These are phyloP conservation scores for Elsinoe necatrix DNA, from an alignment of 2,329 filamentous ascomycete species.

Conservation along the genomic window DNA sequence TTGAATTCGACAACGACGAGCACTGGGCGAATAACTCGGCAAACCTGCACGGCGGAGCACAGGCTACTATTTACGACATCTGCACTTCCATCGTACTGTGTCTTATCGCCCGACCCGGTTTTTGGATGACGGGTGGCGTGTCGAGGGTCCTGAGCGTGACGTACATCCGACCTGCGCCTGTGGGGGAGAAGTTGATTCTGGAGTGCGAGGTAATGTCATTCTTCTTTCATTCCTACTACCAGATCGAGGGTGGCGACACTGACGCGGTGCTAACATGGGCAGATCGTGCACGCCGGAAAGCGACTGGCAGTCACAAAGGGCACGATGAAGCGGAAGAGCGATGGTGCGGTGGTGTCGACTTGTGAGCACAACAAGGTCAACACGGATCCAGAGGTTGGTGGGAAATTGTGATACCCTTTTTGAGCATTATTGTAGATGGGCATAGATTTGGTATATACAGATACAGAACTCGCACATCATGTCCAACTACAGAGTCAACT, in stretches of 20 bases:
- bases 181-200: conserved; percentile 34
- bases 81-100: conserved; percentile 36
- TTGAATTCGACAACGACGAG: conserved; percentile 37
- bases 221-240: neutral
- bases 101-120: conserved; percentile 27
- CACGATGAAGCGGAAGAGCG: conserved; percentile 32
- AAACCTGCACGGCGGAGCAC: conserved; percentile 47
- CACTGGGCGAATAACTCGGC: conserved; percentile 41
- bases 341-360: conserved; percentile 29
- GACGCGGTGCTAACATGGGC: neutral
- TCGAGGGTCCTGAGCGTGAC: conserved; percentile 37
- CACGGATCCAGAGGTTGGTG: conserved; percentile 14
- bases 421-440: neutral
- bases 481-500: neutral
- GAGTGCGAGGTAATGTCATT: conserved; percentile 34
- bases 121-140: conserved; percentile 40
- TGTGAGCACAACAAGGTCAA: conserved; percentile 31
- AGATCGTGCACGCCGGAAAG: conserved; percentile 36
- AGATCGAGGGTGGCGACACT: too few relatives aligned
- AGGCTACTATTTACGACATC: conserved; percentile 49
- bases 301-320: conserved; percentile 34
- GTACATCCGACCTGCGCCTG: conserved; percentile 36
- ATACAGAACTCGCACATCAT: neutral
- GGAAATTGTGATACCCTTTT: conserved; percentile 12
- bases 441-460: neutral